Conservation (phyloP, 495 filamentous ascomycete species). For the Aspergillus olivimuriae region DNA sequence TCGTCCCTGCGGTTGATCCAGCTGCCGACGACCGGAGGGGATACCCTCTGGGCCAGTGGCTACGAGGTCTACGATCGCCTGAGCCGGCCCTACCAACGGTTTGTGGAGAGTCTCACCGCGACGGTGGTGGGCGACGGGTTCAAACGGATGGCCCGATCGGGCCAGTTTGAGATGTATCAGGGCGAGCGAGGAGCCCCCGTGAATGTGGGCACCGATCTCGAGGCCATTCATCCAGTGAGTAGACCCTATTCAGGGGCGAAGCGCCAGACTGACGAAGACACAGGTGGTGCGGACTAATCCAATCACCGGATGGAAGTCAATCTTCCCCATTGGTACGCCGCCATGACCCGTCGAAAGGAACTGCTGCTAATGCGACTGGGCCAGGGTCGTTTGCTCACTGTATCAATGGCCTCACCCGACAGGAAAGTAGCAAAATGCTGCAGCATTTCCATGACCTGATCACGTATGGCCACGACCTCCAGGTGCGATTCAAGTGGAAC, state of each 20-base stretch:
- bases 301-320: slow-evolving; percentile 69
- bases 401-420: slow-evolving; percentile 13
- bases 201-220: slow-evolving; percentile 51
- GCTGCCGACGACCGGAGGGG: slow-evolving; percentile 57
- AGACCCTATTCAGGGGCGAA: neutral
- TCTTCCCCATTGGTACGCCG: slow-evolving; percentile 55
- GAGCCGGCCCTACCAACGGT: slow-evolving; percentile 51
- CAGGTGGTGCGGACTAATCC: slow-evolving; percentile 63
- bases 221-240: slow-evolving; percentile 49
- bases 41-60: slow-evolving; percentile 63
- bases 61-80: slow-evolving; percentile 72
- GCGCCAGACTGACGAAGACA: no score
- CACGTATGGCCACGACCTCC: slow-evolving; percentile 64
- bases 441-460: slow-evolving; percentile 54
- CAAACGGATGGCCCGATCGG: slow-evolving; percentile 12
- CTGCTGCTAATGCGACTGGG: no score
- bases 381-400: slow-evolving; percentile 18
- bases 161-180: slow-evolving; percentile 44
- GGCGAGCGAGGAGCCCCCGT: slow-evolving; percentile 53
- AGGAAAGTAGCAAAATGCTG: slow-evolving; percentile 51
- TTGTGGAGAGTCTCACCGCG: slow-evolving; percentile 58
- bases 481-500: slow-evolving; percentile 59
- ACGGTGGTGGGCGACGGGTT: slow-evolving; percentile 34
- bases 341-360: no score
- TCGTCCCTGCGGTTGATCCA: slow-evolving; percentile 47